Conservation (phyloP, 805 yeast species). For the Cephaloascus albidus region DNA sequence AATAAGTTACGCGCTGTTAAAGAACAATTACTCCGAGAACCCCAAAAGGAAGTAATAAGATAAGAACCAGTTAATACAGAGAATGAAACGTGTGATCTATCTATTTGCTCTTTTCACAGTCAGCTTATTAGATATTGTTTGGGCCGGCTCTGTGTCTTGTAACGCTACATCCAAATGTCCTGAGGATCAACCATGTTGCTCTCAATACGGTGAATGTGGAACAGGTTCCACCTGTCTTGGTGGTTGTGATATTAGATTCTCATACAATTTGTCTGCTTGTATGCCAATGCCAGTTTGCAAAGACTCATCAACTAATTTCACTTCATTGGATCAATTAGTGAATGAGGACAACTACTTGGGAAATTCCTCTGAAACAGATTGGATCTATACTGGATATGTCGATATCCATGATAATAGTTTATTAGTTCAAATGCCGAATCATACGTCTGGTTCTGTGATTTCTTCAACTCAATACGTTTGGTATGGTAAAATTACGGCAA, state of each 20-base stretch:
- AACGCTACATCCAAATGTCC: constrained; percentile 59
- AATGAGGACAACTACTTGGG: constrained; percentile 48
- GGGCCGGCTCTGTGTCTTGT: constrained; percentile 29
- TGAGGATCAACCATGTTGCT: constrained; percentile 75
- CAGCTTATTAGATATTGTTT: too few relatives aligned
- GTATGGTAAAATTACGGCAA: constrained; percentile 76
- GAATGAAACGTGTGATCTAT: too few relatives aligned
- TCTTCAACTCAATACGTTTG: constrained; percentile 75
- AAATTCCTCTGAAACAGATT: constrained; percentile 54
- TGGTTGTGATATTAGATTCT: constrained; percentile 75
- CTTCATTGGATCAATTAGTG: constrained; percentile 10
- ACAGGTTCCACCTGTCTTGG: constrained; percentile 73
- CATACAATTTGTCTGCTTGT: constrained; percentile 61
- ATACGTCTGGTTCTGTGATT: constrained; percentile 67
- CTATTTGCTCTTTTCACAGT: too few relatives aligned
- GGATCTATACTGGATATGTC: constrained; percentile 61
- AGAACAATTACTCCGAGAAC: too few relatives aligned
- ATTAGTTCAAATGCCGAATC: constrained; percentile 67
- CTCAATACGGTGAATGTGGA: constrained; percentile 74
- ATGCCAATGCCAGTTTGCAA: constrained; percentile 79
- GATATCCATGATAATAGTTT: constrained; percentile 41
- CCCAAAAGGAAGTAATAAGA: too few relatives aligned
- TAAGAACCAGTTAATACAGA: too few relatives aligned
- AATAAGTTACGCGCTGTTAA: too few relatives aligned
- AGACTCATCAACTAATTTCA: constrained; percentile 32